Evolutionary conservation across 208 protist species (phyloP), one percentile per base, ranked within the genome.

Genomic region (Kentomonas sorsogonicus): DNA sequence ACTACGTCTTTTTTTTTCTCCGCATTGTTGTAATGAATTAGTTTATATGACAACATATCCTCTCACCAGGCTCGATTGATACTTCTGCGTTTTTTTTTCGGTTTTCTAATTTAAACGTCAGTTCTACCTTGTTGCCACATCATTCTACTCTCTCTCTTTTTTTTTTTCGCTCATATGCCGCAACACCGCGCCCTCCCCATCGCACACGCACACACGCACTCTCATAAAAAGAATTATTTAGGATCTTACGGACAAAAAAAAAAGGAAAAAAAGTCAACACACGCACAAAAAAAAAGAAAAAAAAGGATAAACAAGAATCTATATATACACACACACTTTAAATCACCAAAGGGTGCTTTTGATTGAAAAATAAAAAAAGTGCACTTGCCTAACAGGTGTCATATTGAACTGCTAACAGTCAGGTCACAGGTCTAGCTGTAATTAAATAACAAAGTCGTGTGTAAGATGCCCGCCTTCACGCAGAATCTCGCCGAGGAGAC

Each of bases 401-500:
- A n/a, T n/a, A n/a, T n/a, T n/a, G n/a, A n/a, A n/a, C n/a, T n/a
- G n/a, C n/a, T n/a, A n/a, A n/a, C n/a, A n/a, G n/a, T n/a, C n/a
- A n/a, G n/a, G n/a, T n/a, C n/a, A n/a, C n/a, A n/a, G n/a, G n/a
- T n/a, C n/a, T n/a, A n/a, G n/a, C n/a, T n/a, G n/a, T n/a, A n/a
- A n/a, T n/a, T n/a, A n/a, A n/a, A n/a, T n/a, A n/a, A n/a, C n/a
- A n/a, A n/a, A n/a, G n/a, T n/a, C n/a, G n/a, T 52, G 7, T 61
- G 3, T 43, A 31, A 34, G 7, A 74, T 74, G 72, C 40, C 67
- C 23, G 53, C 36, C 10, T 79, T 66, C 38, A 56, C 61, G 27
- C 44, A 55, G 11, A 48, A 54, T n/a, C 51, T 58, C 10, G 80
- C 76, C 2, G 69, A 69, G 0, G 64, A 79, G 47, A 62, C 54